Evolutionary conservation across 176 grass and related monocot species (phyloP).

Genomic region (Olyra latifolia): DNA sequence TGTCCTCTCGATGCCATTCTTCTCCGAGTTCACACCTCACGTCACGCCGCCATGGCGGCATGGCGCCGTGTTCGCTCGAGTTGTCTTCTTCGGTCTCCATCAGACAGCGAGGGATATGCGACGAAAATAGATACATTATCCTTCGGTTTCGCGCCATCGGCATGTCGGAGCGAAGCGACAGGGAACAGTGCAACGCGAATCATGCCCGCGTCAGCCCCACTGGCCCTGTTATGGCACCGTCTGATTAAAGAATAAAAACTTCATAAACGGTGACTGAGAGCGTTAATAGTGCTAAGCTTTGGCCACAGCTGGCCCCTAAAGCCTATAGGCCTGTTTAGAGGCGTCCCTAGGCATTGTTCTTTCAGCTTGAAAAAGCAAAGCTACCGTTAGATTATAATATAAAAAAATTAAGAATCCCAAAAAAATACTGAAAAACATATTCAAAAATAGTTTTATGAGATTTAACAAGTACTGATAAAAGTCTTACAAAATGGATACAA

Average conservation of each 20-base stretch:
- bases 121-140: slow-evolving; percentile 29
- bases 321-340: too few species aligned
- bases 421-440: too few species aligned
- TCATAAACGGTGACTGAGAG: neutral
- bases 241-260: neutral
- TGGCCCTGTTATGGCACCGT: slow-evolving; percentile 20
- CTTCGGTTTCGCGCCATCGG: neutral
- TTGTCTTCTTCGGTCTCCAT: neutral
- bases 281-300: too few species aligned
- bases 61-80: neutral
- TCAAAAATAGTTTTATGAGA: too few species aligned
- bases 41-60: neutral
- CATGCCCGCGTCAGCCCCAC: slow-evolving; percentile 12
- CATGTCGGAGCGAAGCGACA: slow-evolving; percentile 4
- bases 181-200: neutral
- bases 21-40: slow-evolving; percentile 37
- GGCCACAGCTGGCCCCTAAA: too few species aligned
- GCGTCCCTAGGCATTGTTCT: too few species aligned
- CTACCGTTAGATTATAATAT: too few species aligned
- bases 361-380: too few species aligned
- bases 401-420: too few species aligned
- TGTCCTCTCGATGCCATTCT: slow-evolving; percentile 19
- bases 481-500: too few species aligned
- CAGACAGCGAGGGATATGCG: slow-evolving; percentile 31
- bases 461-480: too few species aligned